phyloP scores from a whole-genome alignment of 148 eudicot species.

The Agrostemma githago region DNA sequence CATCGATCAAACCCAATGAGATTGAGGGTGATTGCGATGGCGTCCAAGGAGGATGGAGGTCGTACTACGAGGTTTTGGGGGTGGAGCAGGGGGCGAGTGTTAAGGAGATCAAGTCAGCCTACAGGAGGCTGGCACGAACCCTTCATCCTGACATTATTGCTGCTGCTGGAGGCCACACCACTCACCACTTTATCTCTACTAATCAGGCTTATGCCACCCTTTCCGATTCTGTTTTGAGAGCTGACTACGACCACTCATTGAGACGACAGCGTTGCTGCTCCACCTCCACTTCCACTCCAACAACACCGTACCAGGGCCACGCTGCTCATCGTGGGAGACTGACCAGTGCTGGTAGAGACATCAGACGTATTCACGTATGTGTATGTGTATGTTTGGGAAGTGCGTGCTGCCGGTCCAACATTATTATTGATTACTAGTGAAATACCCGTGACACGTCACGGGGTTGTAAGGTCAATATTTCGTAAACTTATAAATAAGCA shows the following conservation, averaged over 20 bases:
- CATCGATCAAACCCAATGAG: not conserved
- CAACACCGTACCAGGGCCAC: slow-evolving; percentile 1
- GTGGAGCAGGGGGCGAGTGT: slow-evolving; percentile 34
- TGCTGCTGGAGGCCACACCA: slow-evolving; percentile 13
- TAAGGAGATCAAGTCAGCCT: slow-evolving; percentile 56
- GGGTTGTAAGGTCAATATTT: too few relatives aligned
- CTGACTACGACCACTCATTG: slow-evolving; percentile 42
- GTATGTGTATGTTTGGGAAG: too few relatives aligned
- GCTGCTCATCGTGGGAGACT: slow-evolving; percentile 55
- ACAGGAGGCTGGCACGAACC: slow-evolving; percentile 45
- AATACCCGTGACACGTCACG: too few relatives aligned
- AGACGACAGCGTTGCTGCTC: slow-evolving; percentile 23
- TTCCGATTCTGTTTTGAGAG: slow-evolving; percentile 53
- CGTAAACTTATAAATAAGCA: too few relatives aligned
- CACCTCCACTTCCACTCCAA: too few relatives aligned
- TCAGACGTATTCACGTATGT: too few relatives aligned
- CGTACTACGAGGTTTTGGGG: slow-evolving; percentile 56
- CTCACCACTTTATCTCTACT: slow-evolving; percentile 42
- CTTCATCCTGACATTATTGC: slow-evolving; percentile 48
- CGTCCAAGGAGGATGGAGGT: not conserved
- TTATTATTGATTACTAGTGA: too few relatives aligned
- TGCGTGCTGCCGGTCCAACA: too few relatives aligned
- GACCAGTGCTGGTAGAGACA: slow-evolving; percentile 67
- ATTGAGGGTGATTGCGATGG: too few relatives aligned
- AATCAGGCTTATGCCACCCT: slow-evolving; percentile 54